Evolutionary conservation across 2,329 filamentous ascomycete genomes (phyloP), one percentile per base, ranked within the genome.

Genomic region (Dactylellina drechsleri): DNA sequence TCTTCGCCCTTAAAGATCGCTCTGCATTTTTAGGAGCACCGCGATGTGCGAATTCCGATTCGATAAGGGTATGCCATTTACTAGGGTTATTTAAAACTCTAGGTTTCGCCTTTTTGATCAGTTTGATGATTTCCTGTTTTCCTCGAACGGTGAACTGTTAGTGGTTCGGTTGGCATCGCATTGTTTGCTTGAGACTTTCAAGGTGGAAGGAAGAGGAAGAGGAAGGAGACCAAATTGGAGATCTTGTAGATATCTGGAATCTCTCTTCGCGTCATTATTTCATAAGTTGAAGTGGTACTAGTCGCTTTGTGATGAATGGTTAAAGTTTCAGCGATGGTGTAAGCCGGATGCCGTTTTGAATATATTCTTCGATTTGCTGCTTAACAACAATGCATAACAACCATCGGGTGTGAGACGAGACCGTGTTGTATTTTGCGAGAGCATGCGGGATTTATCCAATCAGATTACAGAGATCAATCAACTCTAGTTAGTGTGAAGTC

Each of bases 81-180:
- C 16, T 16, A 8, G 8, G 5, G 16, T 20, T 13, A 16, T 7
- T 23, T 1, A 36, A 36, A 36, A 36, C 31, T 6, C 40, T 26
- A 1, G 28, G 8, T 4, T 56, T 50, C 16, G 57, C 56, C 31
- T 49, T 43, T 8, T 60, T 36, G 8, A 70, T 62, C 23, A 70
- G 20, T 8, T 52, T 45, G 66, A 71, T 23, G 26, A 71, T 71
- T 36, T 71, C 58, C 52, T 71, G 43, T n/a, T 47, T n/a, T 47
- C 13, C 4, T 47, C 43, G 15, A n/a, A 47, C 13, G 43, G 13
- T 47, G 13, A 12, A 12, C 1, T 47, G 16, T n/a, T 18, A 36
- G 56, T 23, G n/a, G 16, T 52, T 13, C 47, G 16, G 47, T 18
- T 52, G 20, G 47, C 12, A 52, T 23, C 13, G 16, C 13, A 18